Evolutionary conservation across 805 yeast species (phyloP).

Genomic region (Clavispora phyllophila): DNA sequence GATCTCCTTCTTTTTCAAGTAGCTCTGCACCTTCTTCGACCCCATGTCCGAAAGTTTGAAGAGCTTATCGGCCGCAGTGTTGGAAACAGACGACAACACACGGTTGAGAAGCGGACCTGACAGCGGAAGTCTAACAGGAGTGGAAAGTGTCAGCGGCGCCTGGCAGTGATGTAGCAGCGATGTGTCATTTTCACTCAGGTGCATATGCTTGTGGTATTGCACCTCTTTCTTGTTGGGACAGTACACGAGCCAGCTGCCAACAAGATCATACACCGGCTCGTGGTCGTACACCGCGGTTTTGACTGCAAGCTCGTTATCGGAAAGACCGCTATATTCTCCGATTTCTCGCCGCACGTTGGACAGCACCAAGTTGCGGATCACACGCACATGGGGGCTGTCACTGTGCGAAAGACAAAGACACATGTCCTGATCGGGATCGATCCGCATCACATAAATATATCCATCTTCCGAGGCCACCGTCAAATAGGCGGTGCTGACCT

Average conservation of each 20-base stretch:
- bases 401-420: background rate
- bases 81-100: slow-evolving; percentile 45
- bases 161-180: background rate
- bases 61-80: slow-evolving; percentile 49
- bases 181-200: slow-evolving; percentile 11
- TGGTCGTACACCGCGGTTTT: slow-evolving; percentile 30
- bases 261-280: slow-evolving; percentile 43
- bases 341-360: slow-evolving; percentile 4
- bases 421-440: background rate
- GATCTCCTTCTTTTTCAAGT: slow-evolving; percentile 21
- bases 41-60: slow-evolving; percentile 46
- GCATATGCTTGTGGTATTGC: slow-evolving; percentile 20
- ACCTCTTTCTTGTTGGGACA: slow-evolving; percentile 36
- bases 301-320: slow-evolving; percentile 13
- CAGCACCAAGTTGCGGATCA: slow-evolving; percentile 17
- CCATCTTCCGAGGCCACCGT: slow-evolving; percentile 8
- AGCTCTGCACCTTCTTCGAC: slow-evolving; percentile 38
- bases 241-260: slow-evolving; percentile 47
- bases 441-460: slow-evolving; percentile 6
- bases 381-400: slow-evolving; percentile 11
- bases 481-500: slow-evolving; percentile 7
- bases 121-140: slow-evolving; percentile 41
- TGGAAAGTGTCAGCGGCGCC: slow-evolving; percentile 16
- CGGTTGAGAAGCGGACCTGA: slow-evolving; percentile 44
- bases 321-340: background rate